Percentiles rank a stretch among this genome's conserved stretches.
Evolutionary conservation across 139 green algal genomes (phyloP).

Genomic region (Closterium sp.): DNA sequence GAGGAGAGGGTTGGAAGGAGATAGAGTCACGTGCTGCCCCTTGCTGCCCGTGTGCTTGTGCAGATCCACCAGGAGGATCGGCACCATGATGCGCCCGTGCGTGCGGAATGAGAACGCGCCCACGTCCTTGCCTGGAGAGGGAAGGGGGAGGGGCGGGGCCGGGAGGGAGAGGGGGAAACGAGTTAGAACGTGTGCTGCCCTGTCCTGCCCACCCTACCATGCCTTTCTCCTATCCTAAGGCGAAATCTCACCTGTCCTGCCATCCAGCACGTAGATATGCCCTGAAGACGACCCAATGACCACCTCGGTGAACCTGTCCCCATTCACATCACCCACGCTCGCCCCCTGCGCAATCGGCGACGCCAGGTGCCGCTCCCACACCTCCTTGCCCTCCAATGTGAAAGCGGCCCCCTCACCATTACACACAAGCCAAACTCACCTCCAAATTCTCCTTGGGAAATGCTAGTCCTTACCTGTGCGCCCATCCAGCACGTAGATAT

Average conservation of each 20-base stretch:
- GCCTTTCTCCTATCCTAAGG: neutral
- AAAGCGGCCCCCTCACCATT: conserved; percentile 91
- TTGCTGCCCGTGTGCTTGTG: neutral
- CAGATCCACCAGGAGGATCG: conserved; percentile 62
- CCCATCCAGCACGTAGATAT: conserved; percentile 75
- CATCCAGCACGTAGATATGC: conserved; percentile 72
- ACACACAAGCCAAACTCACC: conserved; percentile 48
- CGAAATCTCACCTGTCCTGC: conserved; percentile 25
- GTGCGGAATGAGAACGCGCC: conserved; percentile 79
- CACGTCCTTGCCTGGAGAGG: conserved; percentile 40
- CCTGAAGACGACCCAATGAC: conserved; percentile 62
- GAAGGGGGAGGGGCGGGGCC: too few species aligned
- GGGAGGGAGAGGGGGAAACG: too few species aligned
- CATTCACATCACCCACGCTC: conserved; percentile 53
- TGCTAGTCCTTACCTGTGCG: too few species aligned
- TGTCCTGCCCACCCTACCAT: too few species aligned
- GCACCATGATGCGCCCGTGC: conserved; percentile 61
- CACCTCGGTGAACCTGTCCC: conserved; percentile 41
- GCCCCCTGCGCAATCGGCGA: conserved; percentile 51
- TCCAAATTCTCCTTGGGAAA: too few species aligned
- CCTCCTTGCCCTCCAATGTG: conserved; percentile 59
- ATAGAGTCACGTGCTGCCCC: neutral
- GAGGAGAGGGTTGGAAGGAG: neutral
- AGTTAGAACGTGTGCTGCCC: too few species aligned
- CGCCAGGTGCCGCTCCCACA: conserved; percentile 89